Evolutionary conservation across 2,329 filamentous ascomycete species (phyloP), one percentile per base, ranked within the genome.

Genomic region (Aspergillus sp.): DNA sequence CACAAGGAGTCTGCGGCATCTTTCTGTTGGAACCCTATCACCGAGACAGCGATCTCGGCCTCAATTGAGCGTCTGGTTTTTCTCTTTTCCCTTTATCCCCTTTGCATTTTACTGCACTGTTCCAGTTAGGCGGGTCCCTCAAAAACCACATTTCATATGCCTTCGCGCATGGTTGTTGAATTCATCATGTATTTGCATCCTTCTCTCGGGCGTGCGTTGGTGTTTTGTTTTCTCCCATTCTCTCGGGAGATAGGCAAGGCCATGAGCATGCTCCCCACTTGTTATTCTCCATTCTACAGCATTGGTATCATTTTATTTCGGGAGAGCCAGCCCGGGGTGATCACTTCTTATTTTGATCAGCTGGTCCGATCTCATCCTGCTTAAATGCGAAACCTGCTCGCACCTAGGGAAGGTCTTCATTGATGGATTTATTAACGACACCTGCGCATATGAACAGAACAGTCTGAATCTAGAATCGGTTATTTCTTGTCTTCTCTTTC

Each of bases 61-160:
- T 50, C 56, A 48, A 54, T 52, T 59, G 55, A 64, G 60, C 60
- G 61, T 54, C 35, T 62, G 58, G 51, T 52, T 52, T 51, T 19
- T 19, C n/a, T 19, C 19, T 19, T 19, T 19, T 19, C 19, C 19
- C 19, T 19, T 19, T 19, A 19, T 19, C 19, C 19, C 19, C 19
- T 19, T 47, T 40, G 49, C 54, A 47, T 53, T 51, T 59, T 53
- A 63, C 59, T 59, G 60, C 55, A 50, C 47, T 52, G 51, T 36
- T 61, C 57, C 51, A 51, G 19, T 19, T 35, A 35, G 33, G 33
- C 33, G 7, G 33, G 33, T 13, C 33, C 33, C 9, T 35, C 33
- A 35, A 35, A n/a, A 7, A 35, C 53, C 48, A 45, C 51, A 49
- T 52, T 49, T 51, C 50, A 54, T 54, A 47, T 19, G 19, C 19